Conservation (phyloP, 306 rosid species). For the Vicia faba region DNA sequence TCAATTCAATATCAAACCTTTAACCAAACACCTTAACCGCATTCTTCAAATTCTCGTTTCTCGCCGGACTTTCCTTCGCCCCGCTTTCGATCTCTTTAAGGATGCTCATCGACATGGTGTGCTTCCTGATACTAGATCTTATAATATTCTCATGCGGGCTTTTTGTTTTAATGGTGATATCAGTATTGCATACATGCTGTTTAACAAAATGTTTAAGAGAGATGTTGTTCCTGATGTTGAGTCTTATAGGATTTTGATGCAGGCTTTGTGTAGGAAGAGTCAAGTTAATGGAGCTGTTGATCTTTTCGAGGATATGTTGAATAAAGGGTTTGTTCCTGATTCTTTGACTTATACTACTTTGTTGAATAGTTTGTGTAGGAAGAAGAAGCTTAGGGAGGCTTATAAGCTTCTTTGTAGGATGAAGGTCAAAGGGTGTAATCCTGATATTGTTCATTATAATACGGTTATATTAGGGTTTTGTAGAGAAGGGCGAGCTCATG, state of each 20-base stretch:
- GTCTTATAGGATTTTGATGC: slow-evolving; percentile 83
- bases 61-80: slow-evolving; percentile 49
- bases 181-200: slow-evolving; percentile 76
- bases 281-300: slow-evolving; percentile 77
- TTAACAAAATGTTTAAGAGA: slow-evolving; percentile 78
- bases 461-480: slow-evolving; percentile 78
- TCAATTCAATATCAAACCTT: slow-evolving; percentile 60
- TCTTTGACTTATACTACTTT: slow-evolving; percentile 76
- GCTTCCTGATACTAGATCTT: slow-evolving; percentile 59
- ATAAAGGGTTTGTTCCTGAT: slow-evolving; percentile 86
- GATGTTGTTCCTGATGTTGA: slow-evolving; percentile 69
- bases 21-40: slow-evolving; percentile 69
- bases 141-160: slow-evolving; percentile 67
- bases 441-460: slow-evolving; percentile 81
- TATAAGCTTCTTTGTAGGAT: slow-evolving; percentile 94
- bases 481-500: slow-evolving; percentile 69
- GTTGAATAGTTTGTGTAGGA: slow-evolving; percentile 92
- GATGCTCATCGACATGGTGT: slow-evolving; percentile 65
- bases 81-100: slow-evolving; percentile 70
- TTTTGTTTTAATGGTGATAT: slow-evolving; percentile 69
- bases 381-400: slow-evolving; percentile 81
- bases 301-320: slow-evolving; percentile 85
- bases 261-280: slow-evolving; percentile 77
- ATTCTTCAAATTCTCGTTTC: slow-evolving; percentile 66
- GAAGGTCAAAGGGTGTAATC: slow-evolving; percentile 94